These are phyloP conservation scores for Pezicula carpinea DNA, from an alignment of 2,329 filamentous ascomycete genomes.

Conservation along the genomic window DNA sequence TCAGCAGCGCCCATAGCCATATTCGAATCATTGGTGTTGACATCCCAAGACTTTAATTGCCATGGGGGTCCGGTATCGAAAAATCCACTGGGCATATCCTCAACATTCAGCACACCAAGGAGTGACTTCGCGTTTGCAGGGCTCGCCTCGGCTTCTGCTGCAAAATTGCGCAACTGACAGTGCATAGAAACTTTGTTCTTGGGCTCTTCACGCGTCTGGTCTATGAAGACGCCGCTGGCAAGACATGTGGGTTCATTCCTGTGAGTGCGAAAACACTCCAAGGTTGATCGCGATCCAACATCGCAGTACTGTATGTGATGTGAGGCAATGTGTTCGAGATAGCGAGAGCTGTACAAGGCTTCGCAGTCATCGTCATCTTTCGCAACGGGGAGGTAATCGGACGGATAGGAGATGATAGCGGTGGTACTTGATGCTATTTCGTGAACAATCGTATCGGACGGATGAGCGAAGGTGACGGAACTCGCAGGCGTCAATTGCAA, in stretches of 20 bases:
- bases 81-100: conserved; percentile 17
- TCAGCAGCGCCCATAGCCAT: background rate
- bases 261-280: conserved; percentile 11
- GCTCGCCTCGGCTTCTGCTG: background rate
- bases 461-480: no score
- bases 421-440: no score
- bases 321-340: conserved; percentile 7
- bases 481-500: no score
- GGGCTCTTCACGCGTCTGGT: conserved; percentile 2
- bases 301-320: conserved; percentile 12
- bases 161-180: conserved; percentile 13
- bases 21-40: conserved; percentile 5
- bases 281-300: conserved; percentile 1
- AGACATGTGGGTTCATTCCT: conserved; percentile 13
- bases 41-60: conserved; percentile 15
- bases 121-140: conserved; percentile 7
- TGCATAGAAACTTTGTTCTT: conserved; percentile 9
- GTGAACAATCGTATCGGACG: no score
- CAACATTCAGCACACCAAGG: conserved; percentile 12
- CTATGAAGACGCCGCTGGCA: conserved; percentile 11
- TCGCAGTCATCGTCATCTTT: conserved; percentile 6
- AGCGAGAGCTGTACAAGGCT: conserved; percentile 5
- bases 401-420: background rate
- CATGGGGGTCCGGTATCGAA: conserved; percentile 19
- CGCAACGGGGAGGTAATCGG: conserved; percentile 2